phyloP scores from a whole-genome alignment of 139 green algal genomes.

The Closterium sp. region DNA sequence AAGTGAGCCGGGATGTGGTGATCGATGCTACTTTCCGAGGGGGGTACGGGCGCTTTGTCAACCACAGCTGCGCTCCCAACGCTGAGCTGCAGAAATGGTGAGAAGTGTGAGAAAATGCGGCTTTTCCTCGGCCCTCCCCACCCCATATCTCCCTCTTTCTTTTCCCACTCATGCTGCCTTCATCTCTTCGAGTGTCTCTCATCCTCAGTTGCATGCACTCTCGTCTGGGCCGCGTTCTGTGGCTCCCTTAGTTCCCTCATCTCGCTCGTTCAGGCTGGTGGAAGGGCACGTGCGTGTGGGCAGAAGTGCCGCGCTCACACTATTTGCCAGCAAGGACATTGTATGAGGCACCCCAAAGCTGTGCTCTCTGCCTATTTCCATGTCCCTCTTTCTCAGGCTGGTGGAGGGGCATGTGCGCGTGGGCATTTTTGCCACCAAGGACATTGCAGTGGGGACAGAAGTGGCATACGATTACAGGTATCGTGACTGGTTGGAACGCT shows the following conservation, averaged over 20 bases:
- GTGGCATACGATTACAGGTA: slow-evolving; percentile 99
- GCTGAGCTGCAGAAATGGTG: slow-evolving; percentile 97
- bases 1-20: slow-evolving; percentile 61
- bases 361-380: background rate
- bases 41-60: slow-evolving; percentile 92
- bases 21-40: slow-evolving; percentile 87
- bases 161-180: too few species aligned
- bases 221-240: background rate
- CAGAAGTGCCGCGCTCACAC: too few species aligned
- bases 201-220: too few species aligned
- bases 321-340: too few species aligned
- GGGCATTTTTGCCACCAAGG: slow-evolving; percentile 76
- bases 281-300: background rate
- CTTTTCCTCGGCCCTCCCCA: background rate
- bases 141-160: too few species aligned
- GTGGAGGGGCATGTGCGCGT: slow-evolving; percentile 90
- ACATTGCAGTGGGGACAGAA: slow-evolving; percentile 74
- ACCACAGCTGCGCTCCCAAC: slow-evolving; percentile 97
- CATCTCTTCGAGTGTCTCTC: too few species aligned
- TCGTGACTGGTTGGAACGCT: slow-evolving; percentile 1
- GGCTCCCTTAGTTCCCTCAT: background rate
- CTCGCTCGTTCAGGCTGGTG: background rate
- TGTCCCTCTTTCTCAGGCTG: slow-evolving; percentile 39
- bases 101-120: background rate
- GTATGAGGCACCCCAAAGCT: too few species aligned